Evolutionary conservation across 179 eudicot genomes (phyloP), one percentile per base, ranked within the genome.

Genomic region (Actinidia arguta): DNA sequence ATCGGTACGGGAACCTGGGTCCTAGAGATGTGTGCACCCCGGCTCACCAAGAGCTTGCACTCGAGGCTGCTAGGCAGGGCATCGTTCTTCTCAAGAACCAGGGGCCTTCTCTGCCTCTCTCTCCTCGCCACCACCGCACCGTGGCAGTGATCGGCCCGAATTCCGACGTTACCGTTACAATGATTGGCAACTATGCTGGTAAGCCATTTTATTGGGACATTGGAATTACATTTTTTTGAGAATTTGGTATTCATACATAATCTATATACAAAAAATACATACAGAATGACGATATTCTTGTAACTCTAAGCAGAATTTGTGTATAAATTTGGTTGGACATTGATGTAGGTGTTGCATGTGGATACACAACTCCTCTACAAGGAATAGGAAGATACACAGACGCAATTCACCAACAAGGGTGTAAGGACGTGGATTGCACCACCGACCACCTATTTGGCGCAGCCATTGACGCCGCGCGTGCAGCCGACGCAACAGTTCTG

Each of bases 131-230:
- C 22, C 93, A 87, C 80, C 87, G 70, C 20, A 91, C 88, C 0
- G 91, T 92, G 6, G 95, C 95, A 11, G 95, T 90, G 11, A 87
- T 92, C 4, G 95, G 95, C 52, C 95, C 95, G 51, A 90, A 92
- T 39, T 85, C 95, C 6, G 92, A 92, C 68, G 95, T 76, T 10
- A 92, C 95, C 0, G 80, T 82, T 3, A 85, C 94, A 1, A 92
- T 92, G 95, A 84, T 91, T 27, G 95, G 95, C 17, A 92, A 92
- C 81, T 92, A 92, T 46, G 95, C 95, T 7, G 95, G 95, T 83
- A 80, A 76, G 83, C 46, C 56, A 14, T 17, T 44, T 14, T 50
- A 31, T 31, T 31, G 36, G 36, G 36, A 2, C 36, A 1, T 31
- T 31, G 36, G 36, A 31, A 31, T 31, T 31, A 31, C 36, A 31